Base-by-base conservation (phyloP, 176 grass and related monocot species). In the Oryza meridionalis region DNA sequence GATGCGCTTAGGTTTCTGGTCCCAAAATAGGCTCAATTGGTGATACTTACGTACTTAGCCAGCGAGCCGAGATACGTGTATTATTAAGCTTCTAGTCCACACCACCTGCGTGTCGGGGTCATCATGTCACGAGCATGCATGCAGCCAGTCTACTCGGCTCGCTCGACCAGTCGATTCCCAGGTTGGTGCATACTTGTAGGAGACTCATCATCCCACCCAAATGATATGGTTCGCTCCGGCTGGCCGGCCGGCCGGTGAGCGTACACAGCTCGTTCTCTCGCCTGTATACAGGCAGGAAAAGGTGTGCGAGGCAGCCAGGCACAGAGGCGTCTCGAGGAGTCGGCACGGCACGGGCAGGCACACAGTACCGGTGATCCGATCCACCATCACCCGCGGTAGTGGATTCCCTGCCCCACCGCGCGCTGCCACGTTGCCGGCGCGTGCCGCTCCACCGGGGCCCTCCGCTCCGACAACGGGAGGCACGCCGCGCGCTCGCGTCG, bases 391-490 rank as follows among this genome's bases (percentile, higher is more conserved):
- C 65, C 5, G 70, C 17, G 2, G 2, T 33, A 53, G 83, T 42
- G 76, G 70, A 66, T 69, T 5, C 22, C 67, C 67, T 65, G 75
- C 53, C 29, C 62, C 72, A 46, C 46, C 65, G 65, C 53, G 69
- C 58, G 74, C 61, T 59, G 81, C 87, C 81, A 63, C 76, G 61
- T 46, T 45, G 49, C 37, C 51, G 38, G 42, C 77, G 77, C 19
- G 45, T 11, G 65, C 26, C 24, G 74, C 24, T 24, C 65, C 38
- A 3, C 24, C 32, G 9, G 66, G 73, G 70, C 82, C 71, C 65
- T 21, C 53, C 35, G 11, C 55, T 49, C 80, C 84, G 88, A 90
- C 88, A 90, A 73, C 37, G 47, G 75, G 42, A 25, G 69, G 84
- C 88, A 90, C 84, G 84, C 84, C 84, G 82, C 84, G 82, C 68